Percentiles rank a stretch among this genome's conserved stretches.
phyloP scores from a whole-genome alignment of 1,284 basidiomycete species.

The Malassezia globosa region DNA sequence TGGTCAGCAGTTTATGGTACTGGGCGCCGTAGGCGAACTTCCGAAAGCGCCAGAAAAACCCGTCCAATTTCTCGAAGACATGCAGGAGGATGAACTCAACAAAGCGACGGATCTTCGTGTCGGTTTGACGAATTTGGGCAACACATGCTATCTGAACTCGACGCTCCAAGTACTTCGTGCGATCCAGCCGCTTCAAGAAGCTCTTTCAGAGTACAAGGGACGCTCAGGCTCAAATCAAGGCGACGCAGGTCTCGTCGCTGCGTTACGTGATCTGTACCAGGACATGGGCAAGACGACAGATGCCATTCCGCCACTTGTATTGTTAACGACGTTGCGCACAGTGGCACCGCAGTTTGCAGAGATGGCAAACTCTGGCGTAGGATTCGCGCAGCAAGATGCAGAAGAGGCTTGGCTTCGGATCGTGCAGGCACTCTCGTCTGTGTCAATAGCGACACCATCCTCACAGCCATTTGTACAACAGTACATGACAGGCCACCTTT shows the following conservation, averaged over 20 bases:
- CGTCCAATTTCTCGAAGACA: slow-evolving; percentile 71
- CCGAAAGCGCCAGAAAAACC: slow-evolving; percentile 72
- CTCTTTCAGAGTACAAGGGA: slow-evolving; percentile 28
- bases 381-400: slow-evolving; percentile 85
- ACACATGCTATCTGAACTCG: slow-evolving; percentile 93
- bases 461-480: slow-evolving; percentile 60
- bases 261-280: slow-evolving; percentile 63
- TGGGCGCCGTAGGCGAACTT: slow-evolving; percentile 75
- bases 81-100: slow-evolving; percentile 70
- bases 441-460: not conserved
- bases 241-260: slow-evolving; percentile 50
- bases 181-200: slow-evolving; percentile 68
- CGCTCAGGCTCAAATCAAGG: slow-evolving; percentile 32
- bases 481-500: slow-evolving; percentile 70
- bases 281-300: slow-evolving; percentile 67
- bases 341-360: slow-evolving; percentile 89
- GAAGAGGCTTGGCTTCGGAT: slow-evolving; percentile 87
- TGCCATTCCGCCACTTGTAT: slow-evolving; percentile 62
- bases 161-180: slow-evolving; percentile 81
- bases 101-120: slow-evolving; percentile 50
- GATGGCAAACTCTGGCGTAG: slow-evolving; percentile 48
- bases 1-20: slow-evolving; percentile 41
- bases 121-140: slow-evolving; percentile 53
- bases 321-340: slow-evolving; percentile 61
- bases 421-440: slow-evolving; percentile 56